These are phyloP conservation scores for Cyphellophora europaea DNA, from an alignment of 2,329 filamentous ascomycete species.

Conservation along the genomic window DNA sequence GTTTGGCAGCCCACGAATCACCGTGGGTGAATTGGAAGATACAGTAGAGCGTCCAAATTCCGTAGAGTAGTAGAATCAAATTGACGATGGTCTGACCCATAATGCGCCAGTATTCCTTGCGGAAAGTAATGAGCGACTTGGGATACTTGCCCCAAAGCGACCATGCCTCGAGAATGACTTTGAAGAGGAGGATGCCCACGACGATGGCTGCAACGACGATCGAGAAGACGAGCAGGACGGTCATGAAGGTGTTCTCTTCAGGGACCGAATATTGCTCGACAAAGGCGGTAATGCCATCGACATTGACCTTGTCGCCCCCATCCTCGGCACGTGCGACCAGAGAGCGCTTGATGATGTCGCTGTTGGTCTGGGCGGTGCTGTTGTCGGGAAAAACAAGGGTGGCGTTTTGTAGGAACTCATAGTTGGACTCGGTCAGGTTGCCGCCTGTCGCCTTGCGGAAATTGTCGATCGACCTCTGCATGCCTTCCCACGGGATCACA, in stretches of 20 bases:
- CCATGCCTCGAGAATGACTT: conserved; percentile 85
- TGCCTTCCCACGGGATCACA: conserved; percentile 68
- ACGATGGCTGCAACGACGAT: conserved; percentile 77
- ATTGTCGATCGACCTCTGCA: conserved; percentile 74
- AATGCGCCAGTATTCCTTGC: conserved; percentile 92
- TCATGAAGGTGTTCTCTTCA: conserved; percentile 91
- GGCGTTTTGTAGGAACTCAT: conserved; percentile 62
- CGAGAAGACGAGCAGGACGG: conserved; percentile 76
- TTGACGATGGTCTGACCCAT: conserved; percentile 83
- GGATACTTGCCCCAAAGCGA: conserved; percentile 84
- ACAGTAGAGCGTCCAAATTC: conserved; percentile 91
- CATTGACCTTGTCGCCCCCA: conserved; percentile 40
- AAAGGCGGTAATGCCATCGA: conserved; percentile 71
- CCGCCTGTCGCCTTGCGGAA: conserved; percentile 77
- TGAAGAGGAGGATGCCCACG: conserved; percentile 78
- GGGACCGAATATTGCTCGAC: conserved; percentile 80
- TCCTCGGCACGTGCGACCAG: conserved; percentile 41
- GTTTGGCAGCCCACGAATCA: conserved; percentile 87
- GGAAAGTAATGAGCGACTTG: conserved; percentile 68
- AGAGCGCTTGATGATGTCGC: conserved; percentile 46
- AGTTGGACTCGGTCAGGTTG: conserved; percentile 72
- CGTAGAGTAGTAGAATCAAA: conserved; percentile 83
- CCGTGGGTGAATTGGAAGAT: conserved; percentile 90
- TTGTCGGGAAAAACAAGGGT: conserved; percentile 63
- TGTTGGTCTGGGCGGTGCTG: conserved; percentile 36